A percentile compares a stretch with the other conserved stretches of the same genome.
phyloP scores from a whole-genome alignment of 768 basidiomycete genomes.

The Suillus alpinus region DNA sequence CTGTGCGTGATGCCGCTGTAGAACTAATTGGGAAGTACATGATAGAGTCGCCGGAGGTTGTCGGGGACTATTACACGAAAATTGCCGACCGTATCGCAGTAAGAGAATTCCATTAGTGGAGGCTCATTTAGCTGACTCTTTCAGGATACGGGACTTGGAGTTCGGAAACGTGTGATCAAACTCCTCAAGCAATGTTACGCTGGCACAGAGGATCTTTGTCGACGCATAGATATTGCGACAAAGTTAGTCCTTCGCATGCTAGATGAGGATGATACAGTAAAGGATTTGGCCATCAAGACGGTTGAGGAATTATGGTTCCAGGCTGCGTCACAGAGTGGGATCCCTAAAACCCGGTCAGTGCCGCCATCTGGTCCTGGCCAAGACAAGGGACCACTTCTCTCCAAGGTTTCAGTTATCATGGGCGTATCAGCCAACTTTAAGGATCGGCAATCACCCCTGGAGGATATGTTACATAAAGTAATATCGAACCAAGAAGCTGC shows the following conservation, averaged over 20 bases:
- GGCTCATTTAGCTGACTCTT: conserved; percentile 1
- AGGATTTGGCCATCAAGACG: conserved; percentile 87
- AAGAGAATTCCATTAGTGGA: conserved; percentile 24
- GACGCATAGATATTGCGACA: conserved; percentile 76
- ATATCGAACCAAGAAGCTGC: conserved; percentile 67
- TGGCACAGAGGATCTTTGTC: conserved; percentile 54
- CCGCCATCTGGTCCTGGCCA: conserved; percentile 29
- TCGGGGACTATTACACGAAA: conserved; percentile 81
- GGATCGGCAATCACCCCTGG: conserved; percentile 80
- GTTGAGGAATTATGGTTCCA: conserved; percentile 92
- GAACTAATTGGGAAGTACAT: conserved; percentile 98
- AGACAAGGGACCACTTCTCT: conserved; percentile 54
- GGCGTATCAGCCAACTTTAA: conserved; percentile 78
- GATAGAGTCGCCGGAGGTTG: conserved; percentile 85
- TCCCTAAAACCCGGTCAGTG: conserved; percentile 37
- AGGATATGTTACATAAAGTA: conserved; percentile 82
- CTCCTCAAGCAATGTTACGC: conserved; percentile 80
- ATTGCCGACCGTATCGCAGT: conserved; percentile 92
- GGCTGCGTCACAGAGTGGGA: conserved; percentile 26
- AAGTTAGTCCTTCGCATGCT: conserved; percentile 79
- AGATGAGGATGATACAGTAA: conserved; percentile 94
- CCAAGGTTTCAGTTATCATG: conserved; percentile 82
- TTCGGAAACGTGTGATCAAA: conserved; percentile 95
- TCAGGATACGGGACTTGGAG: conserved; percentile 91
- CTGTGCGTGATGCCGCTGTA: conserved; percentile 94